phyloP scores from a whole-genome alignment of 2,329 filamentous ascomycete species.

The Acrodontium crateriforme region DNA sequence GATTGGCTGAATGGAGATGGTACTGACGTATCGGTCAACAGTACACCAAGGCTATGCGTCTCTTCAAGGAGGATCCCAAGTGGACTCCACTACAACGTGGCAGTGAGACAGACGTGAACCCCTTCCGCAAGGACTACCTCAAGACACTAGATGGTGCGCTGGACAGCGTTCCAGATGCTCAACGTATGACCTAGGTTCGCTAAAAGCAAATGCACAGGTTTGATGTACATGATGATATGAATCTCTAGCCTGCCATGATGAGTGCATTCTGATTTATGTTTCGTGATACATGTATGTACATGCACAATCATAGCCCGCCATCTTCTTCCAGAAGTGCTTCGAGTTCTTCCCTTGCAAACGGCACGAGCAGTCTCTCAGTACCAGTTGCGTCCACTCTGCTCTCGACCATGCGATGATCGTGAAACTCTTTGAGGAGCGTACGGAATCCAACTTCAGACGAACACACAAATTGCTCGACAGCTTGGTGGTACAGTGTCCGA shows the following conservation, averaged over 20 bases:
- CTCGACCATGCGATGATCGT: constrained; percentile 95
- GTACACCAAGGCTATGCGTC: constrained; percentile 90
- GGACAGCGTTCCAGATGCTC: constrained; percentile 3
- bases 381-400: constrained; percentile 75
- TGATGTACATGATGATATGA: too few species aligned
- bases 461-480: constrained; percentile 92
- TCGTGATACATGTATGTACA: too few species aligned
- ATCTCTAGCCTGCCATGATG: too few species aligned
- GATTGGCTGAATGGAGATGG: neutral
- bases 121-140: constrained; percentile 67
- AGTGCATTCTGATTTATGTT: too few species aligned
- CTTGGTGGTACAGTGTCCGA: constrained; percentile 82
- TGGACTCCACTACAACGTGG: constrained; percentile 88
- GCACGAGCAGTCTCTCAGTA: constrained; percentile 72
- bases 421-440: constrained; percentile 89
- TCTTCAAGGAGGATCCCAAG: constrained; percentile 97
- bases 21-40: constrained; percentile 27
- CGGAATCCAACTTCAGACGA: constrained; percentile 93
- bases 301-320: too few species aligned
- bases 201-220: too few species aligned
- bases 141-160: constrained; percentile 14
- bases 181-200: constrained; percentile 5
- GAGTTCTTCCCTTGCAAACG: constrained; percentile 76
- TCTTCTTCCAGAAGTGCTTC: constrained; percentile 85
- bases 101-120: constrained; percentile 63